phyloP scores from a whole-genome alignment of 2,329 filamentous ascomycete genomes.

The Diaporthe aspalathi region DNA sequence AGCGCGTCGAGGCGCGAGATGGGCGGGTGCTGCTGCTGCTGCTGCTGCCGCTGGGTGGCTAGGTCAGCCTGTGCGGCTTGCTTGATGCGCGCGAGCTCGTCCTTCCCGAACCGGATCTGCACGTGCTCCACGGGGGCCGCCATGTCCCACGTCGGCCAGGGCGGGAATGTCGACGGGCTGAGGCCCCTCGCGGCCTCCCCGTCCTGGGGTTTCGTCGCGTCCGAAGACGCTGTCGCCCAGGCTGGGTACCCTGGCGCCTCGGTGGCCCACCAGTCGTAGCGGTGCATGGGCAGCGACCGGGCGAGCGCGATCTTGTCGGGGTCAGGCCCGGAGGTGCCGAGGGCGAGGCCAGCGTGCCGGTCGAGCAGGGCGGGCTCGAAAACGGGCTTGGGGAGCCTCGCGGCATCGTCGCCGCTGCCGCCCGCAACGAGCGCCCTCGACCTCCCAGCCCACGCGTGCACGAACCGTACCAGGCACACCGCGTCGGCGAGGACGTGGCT shows the following conservation, averaged over 20 bases:
- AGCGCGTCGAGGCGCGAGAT: constrained; percentile 58
- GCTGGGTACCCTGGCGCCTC: constrained; percentile 47
- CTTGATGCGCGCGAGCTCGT: constrained; percentile 51
- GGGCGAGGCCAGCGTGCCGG: constrained; percentile 44
- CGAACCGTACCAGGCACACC: constrained; percentile 54
- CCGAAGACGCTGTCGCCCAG: constrained; percentile 44
- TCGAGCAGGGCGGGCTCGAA: constrained; percentile 57
- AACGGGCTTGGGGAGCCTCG: constrained; percentile 41
- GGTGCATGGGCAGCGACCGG: constrained; percentile 55
- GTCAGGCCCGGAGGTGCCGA: constrained; percentile 43
- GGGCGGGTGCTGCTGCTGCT: background rate
- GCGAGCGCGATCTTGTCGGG: constrained; percentile 45
- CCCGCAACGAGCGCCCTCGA: constrained; percentile 39
- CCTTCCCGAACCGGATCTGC: constrained; percentile 52
- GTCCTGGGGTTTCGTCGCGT: constrained; percentile 43
- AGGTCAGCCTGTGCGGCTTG: constrained; percentile 37
- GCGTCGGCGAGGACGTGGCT: constrained; percentile 60
- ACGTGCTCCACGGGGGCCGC: constrained; percentile 47
- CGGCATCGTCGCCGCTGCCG: too few relatives aligned
- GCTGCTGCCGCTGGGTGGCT: background rate
- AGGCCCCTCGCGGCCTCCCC: constrained; percentile 12
- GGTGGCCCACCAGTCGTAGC: constrained; percentile 60
- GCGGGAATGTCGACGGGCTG: constrained; percentile 49
- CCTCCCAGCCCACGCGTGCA: constrained; percentile 54
- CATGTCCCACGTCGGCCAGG: constrained; percentile 57